Conservation (phyloP, 2,329 filamentous ascomycete species). For the Neonectria coccinea region DNA sequence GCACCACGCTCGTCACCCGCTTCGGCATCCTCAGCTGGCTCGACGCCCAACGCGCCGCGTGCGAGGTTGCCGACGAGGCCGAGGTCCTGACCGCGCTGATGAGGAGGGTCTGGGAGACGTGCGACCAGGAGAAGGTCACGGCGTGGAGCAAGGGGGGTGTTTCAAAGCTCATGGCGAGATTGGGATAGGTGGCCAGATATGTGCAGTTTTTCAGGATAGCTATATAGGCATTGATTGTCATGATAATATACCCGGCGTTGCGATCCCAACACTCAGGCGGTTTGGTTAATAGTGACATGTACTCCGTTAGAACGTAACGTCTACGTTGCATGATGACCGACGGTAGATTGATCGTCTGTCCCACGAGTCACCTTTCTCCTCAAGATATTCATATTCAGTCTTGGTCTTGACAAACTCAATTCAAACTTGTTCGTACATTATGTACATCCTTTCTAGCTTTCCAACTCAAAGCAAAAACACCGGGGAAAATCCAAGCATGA, state of each 20-base stretch:
- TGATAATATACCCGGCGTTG: constrained; percentile 38
- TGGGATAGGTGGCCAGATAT: not conserved
- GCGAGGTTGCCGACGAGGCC: constrained; percentile 55
- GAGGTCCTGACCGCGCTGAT: constrained; percentile 67
- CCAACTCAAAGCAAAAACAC: constrained; percentile 38
- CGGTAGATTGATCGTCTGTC: not conserved
- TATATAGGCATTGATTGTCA: constrained; percentile 22
- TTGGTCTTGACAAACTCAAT: constrained; percentile 1
- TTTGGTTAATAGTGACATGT: not conserved
- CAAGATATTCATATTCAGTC: not conserved
- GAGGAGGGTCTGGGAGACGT: constrained; percentile 70
- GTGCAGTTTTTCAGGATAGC: constrained; percentile 13
- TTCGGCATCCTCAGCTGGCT: constrained; percentile 82
- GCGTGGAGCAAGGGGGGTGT: constrained; percentile 72
- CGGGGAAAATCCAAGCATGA: constrained; percentile 23
- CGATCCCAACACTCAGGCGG: not conserved
- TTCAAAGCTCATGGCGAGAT: constrained; percentile 45
- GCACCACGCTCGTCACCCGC: constrained; percentile 83
- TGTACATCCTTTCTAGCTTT: constrained; percentile 38
- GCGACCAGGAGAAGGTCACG: constrained; percentile 73
- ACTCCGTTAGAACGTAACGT: not conserved
- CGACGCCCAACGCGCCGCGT: constrained; percentile 66
- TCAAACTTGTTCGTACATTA: constrained; percentile 45
- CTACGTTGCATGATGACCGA: not conserved
- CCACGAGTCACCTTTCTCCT: not conserved